These are phyloP conservation scores for Prunella vulgaris DNA, from an alignment of 257 asterid genomes.

Conservation along the genomic window DNA sequence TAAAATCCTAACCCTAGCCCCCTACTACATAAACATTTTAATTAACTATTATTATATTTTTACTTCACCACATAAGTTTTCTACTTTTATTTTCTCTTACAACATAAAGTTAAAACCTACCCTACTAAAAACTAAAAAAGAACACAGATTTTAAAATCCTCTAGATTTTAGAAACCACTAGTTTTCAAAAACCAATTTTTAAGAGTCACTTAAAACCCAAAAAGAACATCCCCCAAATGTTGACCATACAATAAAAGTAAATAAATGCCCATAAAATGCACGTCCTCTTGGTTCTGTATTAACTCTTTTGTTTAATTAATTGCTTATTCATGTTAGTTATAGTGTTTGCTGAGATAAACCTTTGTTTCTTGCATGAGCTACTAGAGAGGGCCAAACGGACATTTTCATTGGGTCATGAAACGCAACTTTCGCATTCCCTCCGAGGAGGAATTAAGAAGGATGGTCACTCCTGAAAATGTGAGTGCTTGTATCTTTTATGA, in stretches of 20 bases:
- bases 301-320: neutral
- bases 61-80: no score
- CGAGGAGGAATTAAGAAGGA: slow-evolving; percentile 94
- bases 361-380: slow-evolving; percentile 21
- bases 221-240: neutral
- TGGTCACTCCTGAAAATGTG: slow-evolving; percentile 95
- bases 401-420: slow-evolving; percentile 76
- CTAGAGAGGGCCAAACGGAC: slow-evolving; percentile 80
- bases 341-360: slow-evolving; percentile 5
- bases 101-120: no score
- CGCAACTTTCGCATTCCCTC: slow-evolving; percentile 85
- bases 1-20: no score
- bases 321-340: slow-evolving; percentile 17
- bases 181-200: no score
- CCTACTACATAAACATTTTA: no score
- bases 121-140: no score
- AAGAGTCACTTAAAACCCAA: no score
- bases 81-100: no score
- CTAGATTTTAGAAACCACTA: no score
- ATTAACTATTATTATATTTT: no score
- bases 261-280: neutral
- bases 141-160: no score
- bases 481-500: slow-evolving; percentile 28
- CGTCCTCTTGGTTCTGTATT: neutral
- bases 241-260: neutral